Evolutionary conservation across 305 asterid genomes (phyloP).

Genomic region (Plantago lanceolata): DNA sequence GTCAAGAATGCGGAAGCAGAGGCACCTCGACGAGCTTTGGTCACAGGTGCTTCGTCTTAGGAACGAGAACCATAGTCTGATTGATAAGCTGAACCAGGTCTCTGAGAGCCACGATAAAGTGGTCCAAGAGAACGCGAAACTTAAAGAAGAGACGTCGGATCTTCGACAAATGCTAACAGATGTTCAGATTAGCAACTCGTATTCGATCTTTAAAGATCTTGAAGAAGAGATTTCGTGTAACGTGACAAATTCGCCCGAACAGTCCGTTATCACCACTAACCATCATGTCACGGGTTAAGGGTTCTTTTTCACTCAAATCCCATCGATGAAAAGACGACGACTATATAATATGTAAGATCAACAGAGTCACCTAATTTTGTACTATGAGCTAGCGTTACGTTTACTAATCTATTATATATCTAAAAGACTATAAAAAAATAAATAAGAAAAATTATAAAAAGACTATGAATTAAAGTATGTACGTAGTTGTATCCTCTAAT

Average conservation of each 20-base stretch:
- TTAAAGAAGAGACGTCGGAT: slow-evolving; percentile 65
- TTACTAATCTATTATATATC: no score
- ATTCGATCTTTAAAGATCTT: slow-evolving; percentile 38
- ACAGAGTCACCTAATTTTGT: no score
- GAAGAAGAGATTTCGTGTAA: slow-evolving; percentile 54
- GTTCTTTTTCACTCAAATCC: no score
- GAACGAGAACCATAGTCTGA: slow-evolving; percentile 56
- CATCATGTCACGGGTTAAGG: slow-evolving; percentile 9
- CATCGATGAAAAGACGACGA: no score
- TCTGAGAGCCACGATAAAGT: slow-evolving; percentile 60
- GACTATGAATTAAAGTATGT: no score
- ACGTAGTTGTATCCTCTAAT: no score
- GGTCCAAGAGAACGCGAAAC: slow-evolving; percentile 52
- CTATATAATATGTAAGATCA: no score
- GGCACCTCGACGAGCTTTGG: slow-evolving; percentile 84
- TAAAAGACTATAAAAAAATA: no score
- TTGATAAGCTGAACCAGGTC: slow-evolving; percentile 52
- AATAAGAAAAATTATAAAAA: no score
- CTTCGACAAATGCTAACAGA: slow-evolving; percentile 63
- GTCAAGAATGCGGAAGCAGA: slow-evolving; percentile 91
- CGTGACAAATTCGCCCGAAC: slow-evolving; percentile 54
- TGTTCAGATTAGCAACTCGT: slow-evolving; percentile 46
- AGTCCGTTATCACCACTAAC: slow-evolving; percentile 35
- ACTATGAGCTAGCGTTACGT: no score
- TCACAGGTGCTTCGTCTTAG: slow-evolving; percentile 74